phyloP scores from a whole-genome alignment of 441 rosid genomes.

The Bruguiera hainesii region DNA sequence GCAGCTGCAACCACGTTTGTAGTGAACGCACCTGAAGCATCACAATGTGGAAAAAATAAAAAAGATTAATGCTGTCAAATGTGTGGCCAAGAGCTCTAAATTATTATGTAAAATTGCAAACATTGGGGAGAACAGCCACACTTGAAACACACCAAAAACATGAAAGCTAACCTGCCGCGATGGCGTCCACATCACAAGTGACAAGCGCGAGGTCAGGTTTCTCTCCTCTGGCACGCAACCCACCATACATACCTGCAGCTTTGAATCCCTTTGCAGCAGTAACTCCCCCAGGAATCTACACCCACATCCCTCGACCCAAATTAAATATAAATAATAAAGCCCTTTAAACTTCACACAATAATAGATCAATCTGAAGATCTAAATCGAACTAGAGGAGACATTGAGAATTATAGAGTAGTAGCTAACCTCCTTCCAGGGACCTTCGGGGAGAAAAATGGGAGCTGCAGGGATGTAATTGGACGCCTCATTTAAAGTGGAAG shows the following conservation, averaged over 20 bases:
- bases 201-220: conserved; percentile 94
- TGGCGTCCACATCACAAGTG: conserved; percentile 82
- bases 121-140: not conserved
- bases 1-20: conserved; percentile 92
- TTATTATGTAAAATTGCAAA: not conserved
- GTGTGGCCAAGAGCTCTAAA: not conserved
- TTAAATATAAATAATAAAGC: not conserved
- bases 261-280: conserved; percentile 92
- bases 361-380: not conserved
- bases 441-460: conserved; percentile 79
- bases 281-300: conserved; percentile 88
- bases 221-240: conserved; percentile 78
- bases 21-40: conserved; percentile 68
- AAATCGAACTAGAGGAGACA: not conserved
- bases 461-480: conserved; percentile 67
- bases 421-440: conserved; percentile 80
- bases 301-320: not conserved
- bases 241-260: conserved; percentile 82
- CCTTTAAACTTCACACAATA: not conserved
- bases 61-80: not conserved
- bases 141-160: conserved; percentile 6
- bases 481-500: conserved; percentile 40
- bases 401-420: not conserved
- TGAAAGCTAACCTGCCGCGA: conserved; percentile 57
- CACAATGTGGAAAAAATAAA: not conserved